Conservation (phyloP, 805 yeast species). For the Candida yuanshanica region DNA sequence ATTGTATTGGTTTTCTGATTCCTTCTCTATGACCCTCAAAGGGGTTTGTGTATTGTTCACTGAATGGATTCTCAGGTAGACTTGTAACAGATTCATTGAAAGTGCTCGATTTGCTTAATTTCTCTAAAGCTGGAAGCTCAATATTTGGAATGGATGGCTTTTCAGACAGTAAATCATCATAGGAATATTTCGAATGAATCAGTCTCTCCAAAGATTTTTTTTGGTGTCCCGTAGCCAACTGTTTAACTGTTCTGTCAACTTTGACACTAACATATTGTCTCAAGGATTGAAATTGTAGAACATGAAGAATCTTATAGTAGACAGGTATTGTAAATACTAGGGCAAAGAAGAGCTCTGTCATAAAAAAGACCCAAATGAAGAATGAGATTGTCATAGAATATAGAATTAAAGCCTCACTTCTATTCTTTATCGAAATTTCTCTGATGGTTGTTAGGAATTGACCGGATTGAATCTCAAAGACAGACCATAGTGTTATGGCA, state of each 20-base stretch:
- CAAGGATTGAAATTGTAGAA: slow-evolving; percentile 35
- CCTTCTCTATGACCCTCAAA: slow-evolving; percentile 2
- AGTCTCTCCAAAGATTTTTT: slow-evolving; percentile 24
- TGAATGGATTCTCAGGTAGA: not conserved
- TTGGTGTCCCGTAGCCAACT: slow-evolving; percentile 38
- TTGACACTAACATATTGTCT: slow-evolving; percentile 58
- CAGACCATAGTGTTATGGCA: slow-evolving; percentile 62
- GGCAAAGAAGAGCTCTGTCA: slow-evolving; percentile 50
- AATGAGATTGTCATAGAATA: slow-evolving; percentile 75
- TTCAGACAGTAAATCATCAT: not conserved
- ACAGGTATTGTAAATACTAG: slow-evolving; percentile 47
- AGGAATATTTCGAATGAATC: not conserved
- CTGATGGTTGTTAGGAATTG: slow-evolving; percentile 38
- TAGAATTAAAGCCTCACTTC: slow-evolving; percentile 63
- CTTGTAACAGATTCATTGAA: not conserved
- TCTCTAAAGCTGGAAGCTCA: not conserved
- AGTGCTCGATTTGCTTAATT: not conserved
- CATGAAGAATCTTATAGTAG: slow-evolving; percentile 36
- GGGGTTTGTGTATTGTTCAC: slow-evolving; percentile 2
- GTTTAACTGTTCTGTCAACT: slow-evolving; percentile 52
- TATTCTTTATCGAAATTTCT: slow-evolving; percentile 53
- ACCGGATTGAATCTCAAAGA: slow-evolving; percentile 28
- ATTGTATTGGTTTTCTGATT: slow-evolving; percentile 5
- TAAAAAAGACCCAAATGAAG: slow-evolving; percentile 65
- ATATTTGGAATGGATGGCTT: slow-evolving; percentile 10